phyloP scores from a whole-genome alignment of 2,329 filamentous ascomycete species.

The Fusarium lateritium region DNA sequence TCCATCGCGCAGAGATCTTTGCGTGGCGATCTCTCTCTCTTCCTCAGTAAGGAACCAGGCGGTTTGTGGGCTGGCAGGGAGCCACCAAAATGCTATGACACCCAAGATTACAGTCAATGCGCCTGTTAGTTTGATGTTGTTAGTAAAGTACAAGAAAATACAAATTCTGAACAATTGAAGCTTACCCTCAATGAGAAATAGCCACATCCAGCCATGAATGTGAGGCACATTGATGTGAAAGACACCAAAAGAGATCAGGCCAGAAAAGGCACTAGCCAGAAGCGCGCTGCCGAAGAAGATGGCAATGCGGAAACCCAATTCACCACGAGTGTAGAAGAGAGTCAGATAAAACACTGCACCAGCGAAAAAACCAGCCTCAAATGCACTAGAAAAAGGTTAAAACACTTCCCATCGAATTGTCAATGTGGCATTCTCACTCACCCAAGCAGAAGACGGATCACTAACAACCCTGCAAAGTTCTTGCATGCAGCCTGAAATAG shows the following conservation, averaged over 20 bases:
- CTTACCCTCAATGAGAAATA: constrained; percentile 10
- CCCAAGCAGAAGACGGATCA: constrained; percentile 7
- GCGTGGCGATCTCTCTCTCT: constrained; percentile 1
- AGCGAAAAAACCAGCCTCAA: constrained; percentile 9
- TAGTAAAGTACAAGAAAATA: accelerated
- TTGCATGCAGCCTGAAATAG: constrained; percentile 61
- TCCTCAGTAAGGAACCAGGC: constrained; percentile 10
- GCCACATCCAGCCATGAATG: constrained; percentile 12
- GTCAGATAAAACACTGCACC: constrained; percentile 14
- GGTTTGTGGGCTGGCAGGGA: constrained; percentile 4
- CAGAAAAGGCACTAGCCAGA: constrained; percentile 76
- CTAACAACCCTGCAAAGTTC: constrained; percentile 57
- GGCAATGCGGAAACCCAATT: constrained; percentile 58
- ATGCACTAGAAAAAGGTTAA: neutral
- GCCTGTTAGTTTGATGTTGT: neutral
- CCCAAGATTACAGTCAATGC: constrained; percentile 1
- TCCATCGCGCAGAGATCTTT: neutral
- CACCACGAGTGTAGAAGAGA: constrained; percentile 8
- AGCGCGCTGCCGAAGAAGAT: constrained; percentile 71
- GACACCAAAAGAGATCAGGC: constrained; percentile 72
- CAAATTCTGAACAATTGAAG: accelerated
- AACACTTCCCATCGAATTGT: neutral
- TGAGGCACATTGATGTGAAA: constrained; percentile 54
- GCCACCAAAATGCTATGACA: constrained; percentile 9
- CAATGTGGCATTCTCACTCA: neutral